Conservation (phyloP, 1,139 yeast species). For the Geotrichum australiense region DNA sequence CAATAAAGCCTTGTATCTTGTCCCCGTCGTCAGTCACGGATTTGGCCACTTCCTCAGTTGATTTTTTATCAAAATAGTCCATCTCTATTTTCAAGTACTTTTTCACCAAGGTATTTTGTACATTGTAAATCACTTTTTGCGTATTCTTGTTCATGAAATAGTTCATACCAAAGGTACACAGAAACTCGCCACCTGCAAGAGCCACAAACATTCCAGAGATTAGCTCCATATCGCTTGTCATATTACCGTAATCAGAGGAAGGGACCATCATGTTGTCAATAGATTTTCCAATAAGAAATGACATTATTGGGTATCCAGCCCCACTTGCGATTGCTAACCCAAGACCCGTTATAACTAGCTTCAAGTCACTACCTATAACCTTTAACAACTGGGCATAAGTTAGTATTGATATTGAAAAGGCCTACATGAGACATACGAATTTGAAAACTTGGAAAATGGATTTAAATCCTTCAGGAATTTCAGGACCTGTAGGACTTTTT, state of each 20-base stretch:
- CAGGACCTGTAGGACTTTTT: background rate
- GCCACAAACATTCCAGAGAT: conserved; percentile 37
- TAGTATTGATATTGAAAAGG: background rate
- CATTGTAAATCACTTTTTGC: conserved; percentile 29
- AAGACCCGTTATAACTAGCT: conserved; percentile 29
- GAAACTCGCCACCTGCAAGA: conserved; percentile 30
- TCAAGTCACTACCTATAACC: conserved; percentile 5
- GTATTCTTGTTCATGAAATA: conserved; percentile 11
- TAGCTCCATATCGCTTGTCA: conserved; percentile 35
- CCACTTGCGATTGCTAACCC: conserved; percentile 33
- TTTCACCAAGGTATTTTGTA: conserved; percentile 30
- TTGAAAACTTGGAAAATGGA: background rate
- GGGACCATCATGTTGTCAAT: conserved; percentile 35
- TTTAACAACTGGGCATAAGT: conserved; percentile 3
- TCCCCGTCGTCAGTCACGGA: conserved; percentile 79
- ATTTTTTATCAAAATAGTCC: conserved; percentile 60
- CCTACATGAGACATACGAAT: background rate
- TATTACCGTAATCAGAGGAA: conserved; percentile 28
- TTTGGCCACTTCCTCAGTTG: conserved; percentile 73
- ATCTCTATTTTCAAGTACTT: conserved; percentile 62
- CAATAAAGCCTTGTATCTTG: conserved; percentile 76
- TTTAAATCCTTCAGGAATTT: background rate
- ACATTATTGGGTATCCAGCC: conserved; percentile 37
- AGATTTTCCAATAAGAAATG: conserved; percentile 35
- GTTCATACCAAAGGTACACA: conserved; percentile 4